phyloP scores from a whole-genome alignment of 2,329 filamentous ascomycete species.

The Fusarium udum region DNA sequence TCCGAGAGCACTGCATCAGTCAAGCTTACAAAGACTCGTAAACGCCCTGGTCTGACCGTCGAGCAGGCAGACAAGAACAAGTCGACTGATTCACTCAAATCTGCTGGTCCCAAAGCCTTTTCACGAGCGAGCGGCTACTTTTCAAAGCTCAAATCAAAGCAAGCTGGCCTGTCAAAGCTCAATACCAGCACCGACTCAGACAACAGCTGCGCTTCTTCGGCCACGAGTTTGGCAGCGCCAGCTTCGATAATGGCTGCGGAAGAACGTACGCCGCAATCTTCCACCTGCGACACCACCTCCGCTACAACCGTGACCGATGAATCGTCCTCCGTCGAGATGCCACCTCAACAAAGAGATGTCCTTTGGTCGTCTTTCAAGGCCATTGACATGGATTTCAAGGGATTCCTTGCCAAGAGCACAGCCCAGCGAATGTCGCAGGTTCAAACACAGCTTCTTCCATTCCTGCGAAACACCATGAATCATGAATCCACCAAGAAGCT shows the following conservation, averaged over 20 bases:
- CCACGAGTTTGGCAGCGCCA: conserved; percentile 56
- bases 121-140: conserved; percentile 60
- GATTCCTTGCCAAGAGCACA: conserved; percentile 77
- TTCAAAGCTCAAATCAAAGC: conserved; percentile 59
- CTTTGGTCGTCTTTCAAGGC: conserved; percentile 65
- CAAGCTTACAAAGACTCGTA: conserved; percentile 43
- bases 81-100: conserved; percentile 49
- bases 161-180: conserved; percentile 52
- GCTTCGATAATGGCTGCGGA: conserved; percentile 49
- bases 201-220: conserved; percentile 58
- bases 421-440: conserved; percentile 80
- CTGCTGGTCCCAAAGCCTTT: conserved; percentile 51
- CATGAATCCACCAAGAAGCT: conserved; percentile 73
- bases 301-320: conserved; percentile 53
- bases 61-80: conserved; percentile 40
- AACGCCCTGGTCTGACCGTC: conserved; percentile 43
- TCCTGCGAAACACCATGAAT: conserved; percentile 74
- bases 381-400: conserved; percentile 59
- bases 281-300: conserved; percentile 51
- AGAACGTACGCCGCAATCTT: conserved; percentile 51
- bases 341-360: conserved; percentile 57
- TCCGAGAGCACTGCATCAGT: conserved; percentile 38
- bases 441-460: conserved; percentile 76
- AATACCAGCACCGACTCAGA: conserved; percentile 51
- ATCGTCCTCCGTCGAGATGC: conserved; percentile 57